These are phyloP conservation scores for Austroboletus niveus DNA, from an alignment of 1,284 basidiomycete species.

Conservation along the genomic window DNA sequence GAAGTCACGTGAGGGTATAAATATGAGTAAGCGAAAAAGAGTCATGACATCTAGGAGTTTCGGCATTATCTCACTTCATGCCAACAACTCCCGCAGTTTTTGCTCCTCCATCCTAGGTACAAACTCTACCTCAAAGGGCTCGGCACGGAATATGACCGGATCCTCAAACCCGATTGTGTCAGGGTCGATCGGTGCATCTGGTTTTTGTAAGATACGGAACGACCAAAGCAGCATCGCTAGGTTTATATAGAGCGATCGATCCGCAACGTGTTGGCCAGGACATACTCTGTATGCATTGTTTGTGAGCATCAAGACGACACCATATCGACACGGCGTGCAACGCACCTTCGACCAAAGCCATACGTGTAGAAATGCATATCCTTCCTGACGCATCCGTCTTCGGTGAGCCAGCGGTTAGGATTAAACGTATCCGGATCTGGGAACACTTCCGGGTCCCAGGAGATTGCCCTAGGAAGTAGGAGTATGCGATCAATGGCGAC, in stretches of 20 bases:
- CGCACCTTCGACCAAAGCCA: slow-evolving; percentile 39
- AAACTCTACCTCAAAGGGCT: slow-evolving; percentile 9
- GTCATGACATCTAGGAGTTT: too few relatives aligned
- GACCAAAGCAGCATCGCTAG: slow-evolving; percentile 36
- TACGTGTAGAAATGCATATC: slow-evolving; percentile 34
- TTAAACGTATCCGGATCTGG: slow-evolving; percentile 33
- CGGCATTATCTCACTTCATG: neutral
- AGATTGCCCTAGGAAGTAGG: slow-evolving; percentile 10
- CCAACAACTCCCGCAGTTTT: slow-evolving; percentile 8
- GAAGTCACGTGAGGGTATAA: too few relatives aligned
- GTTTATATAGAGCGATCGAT: slow-evolving; percentile 36
- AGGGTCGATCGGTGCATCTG: slow-evolving; percentile 30
- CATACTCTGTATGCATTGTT: slow-evolving; percentile 5
- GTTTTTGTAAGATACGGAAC: slow-evolving; percentile 35
- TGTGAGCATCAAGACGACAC: neutral
- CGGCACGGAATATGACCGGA: neutral
- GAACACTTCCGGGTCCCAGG: slow-evolving; percentile 7
- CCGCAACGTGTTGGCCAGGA: slow-evolving; percentile 31
- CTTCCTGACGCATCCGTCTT: slow-evolving; percentile 28
- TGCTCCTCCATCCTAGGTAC: slow-evolving; percentile 5
- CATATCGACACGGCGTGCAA: slow-evolving; percentile 3
- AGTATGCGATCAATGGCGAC: neutral
- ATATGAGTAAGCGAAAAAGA: too few relatives aligned
- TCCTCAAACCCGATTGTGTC: slow-evolving; percentile 19
- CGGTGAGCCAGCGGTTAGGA: slow-evolving; percentile 36